These are phyloP conservation scores for Globisporangium spiculum DNA, from an alignment of 352 stramenopile species.

Conservation along the genomic window DNA sequence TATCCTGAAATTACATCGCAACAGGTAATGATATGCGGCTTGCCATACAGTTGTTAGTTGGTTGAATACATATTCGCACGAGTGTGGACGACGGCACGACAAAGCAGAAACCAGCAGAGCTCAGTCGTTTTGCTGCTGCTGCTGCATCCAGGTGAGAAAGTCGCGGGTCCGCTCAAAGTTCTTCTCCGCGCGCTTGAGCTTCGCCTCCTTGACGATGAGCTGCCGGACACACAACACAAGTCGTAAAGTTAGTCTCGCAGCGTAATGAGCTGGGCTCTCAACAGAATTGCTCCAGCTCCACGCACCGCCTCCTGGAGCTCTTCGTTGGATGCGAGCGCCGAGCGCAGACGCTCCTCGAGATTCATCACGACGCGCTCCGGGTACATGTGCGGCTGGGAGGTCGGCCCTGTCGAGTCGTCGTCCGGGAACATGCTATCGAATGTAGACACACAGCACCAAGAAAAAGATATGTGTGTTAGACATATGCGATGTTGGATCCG, in stretches of 20 bases:
- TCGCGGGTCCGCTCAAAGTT: conserved; percentile 40
- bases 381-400: conserved; percentile 30
- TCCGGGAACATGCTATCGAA: conserved; percentile 21
- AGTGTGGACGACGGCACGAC: background rate
- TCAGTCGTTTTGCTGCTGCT: conserved; percentile 10
- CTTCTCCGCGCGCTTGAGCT: conserved; percentile 24
- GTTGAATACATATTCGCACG: background rate
- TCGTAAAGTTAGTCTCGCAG: background rate
- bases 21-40: background rate
- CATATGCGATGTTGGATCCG: background rate
- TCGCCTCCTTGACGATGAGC: conserved; percentile 1
- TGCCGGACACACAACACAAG: background rate
- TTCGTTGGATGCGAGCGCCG: conserved; percentile 32
- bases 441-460: conserved; percentile 3
- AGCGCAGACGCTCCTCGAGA: conserved; percentile 38
- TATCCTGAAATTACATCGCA: background rate
- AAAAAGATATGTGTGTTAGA: background rate
- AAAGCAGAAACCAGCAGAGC: background rate
- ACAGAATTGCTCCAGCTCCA: background rate
- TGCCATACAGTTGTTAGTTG: background rate
- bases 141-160: conserved; percentile 42
- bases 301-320: conserved; percentile 35
- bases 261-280: background rate
- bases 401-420: conserved; percentile 9
- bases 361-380: conserved; percentile 39